These are phyloP conservation scores for Babesia bovis DNA, from an alignment of 169 alveolate genomes.

Conservation along the genomic window DNA sequence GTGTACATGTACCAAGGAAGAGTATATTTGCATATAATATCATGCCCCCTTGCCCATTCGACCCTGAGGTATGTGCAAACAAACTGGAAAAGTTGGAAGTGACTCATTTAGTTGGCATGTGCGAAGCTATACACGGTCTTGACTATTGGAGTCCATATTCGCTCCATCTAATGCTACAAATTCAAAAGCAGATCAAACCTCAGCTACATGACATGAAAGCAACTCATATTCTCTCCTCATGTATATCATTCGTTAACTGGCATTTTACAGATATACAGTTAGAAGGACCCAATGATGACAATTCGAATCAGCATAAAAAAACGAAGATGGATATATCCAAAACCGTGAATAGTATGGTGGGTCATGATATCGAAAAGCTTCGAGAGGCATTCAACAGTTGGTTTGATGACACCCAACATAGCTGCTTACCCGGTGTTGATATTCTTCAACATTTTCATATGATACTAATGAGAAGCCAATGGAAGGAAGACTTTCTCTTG, in stretches of 20 bases:
- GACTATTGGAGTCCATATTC: conserved; percentile 62
- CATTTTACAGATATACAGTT: conserved; percentile 53
- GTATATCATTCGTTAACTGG: conserved; percentile 39
- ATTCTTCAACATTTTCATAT: conserved; percentile 3
- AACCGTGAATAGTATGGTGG: background rate
- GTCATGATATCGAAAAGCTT: background rate
- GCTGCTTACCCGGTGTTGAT: background rate
- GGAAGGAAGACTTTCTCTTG: conserved; percentile 60
- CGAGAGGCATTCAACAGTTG: conserved; percentile 16
- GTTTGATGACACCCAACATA: conserved; percentile 2
- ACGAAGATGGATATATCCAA: background rate
- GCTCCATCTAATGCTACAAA: conserved; percentile 44
- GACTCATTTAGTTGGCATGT: conserved; percentile 54
- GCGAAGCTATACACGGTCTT: conserved; percentile 53
- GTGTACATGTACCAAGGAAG: conserved; percentile 14
- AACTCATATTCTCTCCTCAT: conserved; percentile 31
- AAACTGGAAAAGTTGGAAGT: conserved; percentile 53
- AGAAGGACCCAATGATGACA: background rate
- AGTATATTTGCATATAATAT: conserved; percentile 23
- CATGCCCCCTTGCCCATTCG: conserved; percentile 55
- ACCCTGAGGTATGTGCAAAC: conserved; percentile 18
- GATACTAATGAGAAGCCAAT: conserved; percentile 32
- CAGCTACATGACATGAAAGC: conserved; percentile 66
- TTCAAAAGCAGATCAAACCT: conserved; percentile 49
- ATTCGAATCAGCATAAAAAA: background rate